A percentile compares a stretch with the other conserved stretches of the same genome.
These are phyloP conservation scores for Mycena albidolilacea DNA, from an alignment of 768 basidiomycete genomes.

Conservation along the genomic window DNA sequence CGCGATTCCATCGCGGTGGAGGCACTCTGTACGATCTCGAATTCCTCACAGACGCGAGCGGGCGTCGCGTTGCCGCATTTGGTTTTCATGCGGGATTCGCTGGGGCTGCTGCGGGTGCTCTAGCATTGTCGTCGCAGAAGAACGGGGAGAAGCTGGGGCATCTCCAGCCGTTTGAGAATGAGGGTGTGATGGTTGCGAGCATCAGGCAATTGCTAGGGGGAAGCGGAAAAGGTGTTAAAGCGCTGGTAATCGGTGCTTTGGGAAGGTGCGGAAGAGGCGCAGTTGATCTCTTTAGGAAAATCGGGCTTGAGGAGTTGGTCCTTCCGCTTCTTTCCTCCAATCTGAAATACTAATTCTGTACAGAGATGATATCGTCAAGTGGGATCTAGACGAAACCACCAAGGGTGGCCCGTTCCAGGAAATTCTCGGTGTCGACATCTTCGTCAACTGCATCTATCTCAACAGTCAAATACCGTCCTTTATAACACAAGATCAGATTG, in stretches of 20 bases:
- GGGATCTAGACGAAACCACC: no score
- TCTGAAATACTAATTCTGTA: not conserved
- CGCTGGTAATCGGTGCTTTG: constrained; percentile 95
- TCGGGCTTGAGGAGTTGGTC: constrained; percentile 91
- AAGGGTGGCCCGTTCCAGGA: constrained; percentile 93
- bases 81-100: constrained; percentile 99
- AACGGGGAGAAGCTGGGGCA: constrained; percentile 72
- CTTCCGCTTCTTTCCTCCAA: constrained; percentile 11
- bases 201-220: constrained; percentile 79
- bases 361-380: constrained; percentile 72
- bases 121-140: constrained; percentile 82
- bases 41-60: constrained; percentile 87
- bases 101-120: constrained; percentile 93
- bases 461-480: constrained; percentile 88
- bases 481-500: constrained; percentile 77
- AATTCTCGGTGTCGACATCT: constrained; percentile 91
- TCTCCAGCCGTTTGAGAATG: constrained; percentile 88
- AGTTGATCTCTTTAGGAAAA: constrained; percentile 94
- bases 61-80: constrained; percentile 96
- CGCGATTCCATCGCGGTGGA: constrained; percentile 86
- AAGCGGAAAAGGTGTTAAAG: constrained; percentile 81
- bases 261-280: constrained; percentile 96
- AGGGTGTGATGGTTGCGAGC: constrained; percentile 82
- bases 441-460: constrained; percentile 99
- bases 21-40: constrained; percentile 96